phyloP scores from a whole-genome alignment of 192 early-diverging fungal genomes.

The Coemansia sp. region DNA sequence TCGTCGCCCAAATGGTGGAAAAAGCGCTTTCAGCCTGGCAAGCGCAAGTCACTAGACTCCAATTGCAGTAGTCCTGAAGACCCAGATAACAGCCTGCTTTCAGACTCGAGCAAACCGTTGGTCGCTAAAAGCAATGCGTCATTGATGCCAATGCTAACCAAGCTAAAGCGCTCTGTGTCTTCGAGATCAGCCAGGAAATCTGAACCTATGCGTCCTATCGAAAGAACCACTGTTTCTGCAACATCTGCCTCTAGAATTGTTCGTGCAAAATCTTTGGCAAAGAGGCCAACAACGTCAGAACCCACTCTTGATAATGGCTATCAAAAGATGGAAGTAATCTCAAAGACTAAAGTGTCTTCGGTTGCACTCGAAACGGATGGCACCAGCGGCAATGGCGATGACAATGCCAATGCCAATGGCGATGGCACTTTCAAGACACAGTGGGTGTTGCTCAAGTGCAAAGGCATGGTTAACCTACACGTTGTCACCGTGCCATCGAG shows the following conservation, averaged over 20 bases:
- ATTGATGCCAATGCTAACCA: slow-evolving; percentile 31
- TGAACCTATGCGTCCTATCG: not conserved
- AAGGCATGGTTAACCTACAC: slow-evolving; percentile 46
- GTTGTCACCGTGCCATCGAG: slow-evolving; percentile 38
- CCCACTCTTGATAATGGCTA: not conserved
- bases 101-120: not conserved
- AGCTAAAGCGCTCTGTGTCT: slow-evolving; percentile 36
- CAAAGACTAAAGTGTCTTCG: not conserved
- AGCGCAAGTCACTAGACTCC: slow-evolving; percentile 9
- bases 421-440: slow-evolving; percentile 20
- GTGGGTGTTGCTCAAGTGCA: slow-evolving; percentile 52
- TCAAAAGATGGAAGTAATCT: not conserved
- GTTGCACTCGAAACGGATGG: not conserved
- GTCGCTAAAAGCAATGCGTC: slow-evolving; percentile 1
- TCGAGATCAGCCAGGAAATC: slow-evolving; percentile 16
- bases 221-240: not conserved
- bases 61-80: not conserved
- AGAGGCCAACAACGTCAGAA: not conserved
- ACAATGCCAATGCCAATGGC: no score
- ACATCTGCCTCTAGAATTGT: not conserved
- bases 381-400: not conserved
- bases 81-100: not conserved
- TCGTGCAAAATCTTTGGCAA: not conserved
- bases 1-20: slow-evolving; percentile 46
- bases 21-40: slow-evolving; percentile 22